phyloP scores from a whole-genome alignment of 495 filamentous ascomycete genomes.

The Penicillium macrosclerotiorum region DNA sequence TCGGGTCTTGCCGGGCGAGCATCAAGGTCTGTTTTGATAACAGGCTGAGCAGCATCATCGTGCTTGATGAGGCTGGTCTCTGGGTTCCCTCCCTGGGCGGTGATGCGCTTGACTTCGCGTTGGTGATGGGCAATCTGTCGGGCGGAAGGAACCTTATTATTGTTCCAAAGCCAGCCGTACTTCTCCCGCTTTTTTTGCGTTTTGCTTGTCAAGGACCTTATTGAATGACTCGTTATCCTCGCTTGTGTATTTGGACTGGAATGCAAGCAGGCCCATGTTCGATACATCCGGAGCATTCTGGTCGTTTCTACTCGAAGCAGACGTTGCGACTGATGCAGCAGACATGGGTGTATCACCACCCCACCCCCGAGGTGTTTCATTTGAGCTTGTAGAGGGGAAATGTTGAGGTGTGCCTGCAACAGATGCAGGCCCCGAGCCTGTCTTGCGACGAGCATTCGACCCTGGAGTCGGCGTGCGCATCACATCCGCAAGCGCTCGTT shows the following conservation, averaged over 20 bases:
- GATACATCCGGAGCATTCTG: slow-evolving; percentile 65
- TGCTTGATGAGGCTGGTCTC: slow-evolving; percentile 34
- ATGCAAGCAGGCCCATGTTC: slow-evolving; percentile 75
- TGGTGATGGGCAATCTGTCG: slow-evolving; percentile 80
- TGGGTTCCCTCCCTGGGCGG: slow-evolving; percentile 44
- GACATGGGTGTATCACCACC: slow-evolving; percentile 68
- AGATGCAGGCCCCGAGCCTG: slow-evolving; percentile 31
- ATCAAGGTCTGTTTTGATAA: slow-evolving; percentile 59
- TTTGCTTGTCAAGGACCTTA: slow-evolving; percentile 86
- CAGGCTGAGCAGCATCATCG: slow-evolving; percentile 29
- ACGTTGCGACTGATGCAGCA: slow-evolving; percentile 43
- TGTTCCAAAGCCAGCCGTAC: slow-evolving; percentile 82
- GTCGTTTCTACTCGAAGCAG: slow-evolving; percentile 18
- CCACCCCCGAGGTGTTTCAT: slow-evolving; percentile 47
- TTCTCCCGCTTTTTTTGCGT: slow-evolving; percentile 76
- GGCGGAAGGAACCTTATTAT: slow-evolving; percentile 84
- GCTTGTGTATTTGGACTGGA: slow-evolving; percentile 90
- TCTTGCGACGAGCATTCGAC: slow-evolving; percentile 32
- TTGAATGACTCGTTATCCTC: slow-evolving; percentile 98
- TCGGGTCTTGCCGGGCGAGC: slow-evolving; percentile 76
- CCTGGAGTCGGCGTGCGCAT: slow-evolving; percentile 72
- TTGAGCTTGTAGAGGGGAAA: slow-evolving; percentile 43
- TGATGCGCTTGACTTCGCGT: slow-evolving; percentile 60
- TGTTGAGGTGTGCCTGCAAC: slow-evolving; percentile 24
- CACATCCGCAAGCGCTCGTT: slow-evolving; percentile 66